Percentiles rank a stretch among this genome's conserved stretches.
Evolutionary conservation across 2,329 filamentous ascomycete species (phyloP).

Genomic region (Ceratocystiopsis sp.): DNA sequence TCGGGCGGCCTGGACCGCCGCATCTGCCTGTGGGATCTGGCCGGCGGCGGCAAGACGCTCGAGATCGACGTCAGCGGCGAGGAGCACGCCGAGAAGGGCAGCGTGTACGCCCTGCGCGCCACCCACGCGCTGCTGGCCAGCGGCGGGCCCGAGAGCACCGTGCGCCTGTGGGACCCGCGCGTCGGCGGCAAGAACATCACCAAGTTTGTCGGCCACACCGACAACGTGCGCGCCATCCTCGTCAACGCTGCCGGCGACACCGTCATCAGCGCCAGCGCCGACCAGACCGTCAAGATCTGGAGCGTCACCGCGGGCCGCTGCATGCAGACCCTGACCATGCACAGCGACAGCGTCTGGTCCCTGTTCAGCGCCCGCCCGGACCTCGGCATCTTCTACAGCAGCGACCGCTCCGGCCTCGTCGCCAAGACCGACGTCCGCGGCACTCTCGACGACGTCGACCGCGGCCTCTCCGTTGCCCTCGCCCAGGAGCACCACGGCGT

Average conservation of each 20-base stretch:
- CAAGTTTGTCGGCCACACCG: conserved; percentile 92
- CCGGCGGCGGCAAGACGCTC: conserved; percentile 68
- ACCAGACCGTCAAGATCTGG: conserved; percentile 97
- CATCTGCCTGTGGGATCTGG: conserved; percentile 85
- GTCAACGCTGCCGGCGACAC: conserved; percentile 79
- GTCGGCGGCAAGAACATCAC: conserved; percentile 71
- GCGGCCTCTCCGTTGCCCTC: conserved; percentile 70
- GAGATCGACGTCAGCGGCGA: conserved; percentile 76
- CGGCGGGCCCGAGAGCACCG: conserved; percentile 84
- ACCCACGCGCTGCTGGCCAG: conserved; percentile 71
- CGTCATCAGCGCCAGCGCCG: conserved; percentile 84
- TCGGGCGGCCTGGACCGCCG: conserved; percentile 87
- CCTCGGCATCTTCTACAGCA: conserved; percentile 83
- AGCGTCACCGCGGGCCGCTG: conserved; percentile 87
- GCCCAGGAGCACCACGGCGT: conserved; percentile 83
- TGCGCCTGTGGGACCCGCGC: conserved; percentile 80
- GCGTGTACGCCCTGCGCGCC: conserved; percentile 77
- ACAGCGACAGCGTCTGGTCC: conserved; percentile 96
- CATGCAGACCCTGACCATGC: conserved; percentile 98
- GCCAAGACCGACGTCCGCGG: conserved; percentile 84
- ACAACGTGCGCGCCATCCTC: conserved; percentile 81
- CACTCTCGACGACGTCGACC: conserved; percentile 54
- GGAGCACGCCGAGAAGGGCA: conserved; percentile 77
- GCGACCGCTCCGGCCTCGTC: conserved; percentile 81
- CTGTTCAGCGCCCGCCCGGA: conserved; percentile 77